These are phyloP conservation scores for Naganishia vishniacii DNA, from an alignment of 768 basidiomycete genomes.

Conservation along the genomic window DNA sequence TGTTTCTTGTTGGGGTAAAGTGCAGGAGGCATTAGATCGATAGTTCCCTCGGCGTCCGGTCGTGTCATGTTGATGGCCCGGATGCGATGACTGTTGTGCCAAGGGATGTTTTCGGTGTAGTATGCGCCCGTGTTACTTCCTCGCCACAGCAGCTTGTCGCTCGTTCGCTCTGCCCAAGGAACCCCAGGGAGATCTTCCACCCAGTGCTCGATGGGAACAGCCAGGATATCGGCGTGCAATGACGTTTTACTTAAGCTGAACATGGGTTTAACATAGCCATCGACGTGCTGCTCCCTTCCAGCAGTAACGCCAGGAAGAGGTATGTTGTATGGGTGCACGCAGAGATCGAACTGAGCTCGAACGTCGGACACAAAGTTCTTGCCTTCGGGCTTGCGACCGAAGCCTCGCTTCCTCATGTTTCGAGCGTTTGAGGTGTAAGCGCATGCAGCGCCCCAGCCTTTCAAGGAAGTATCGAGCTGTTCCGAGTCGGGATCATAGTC, in stretches of 20 bases:
- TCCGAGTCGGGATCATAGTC: slow-evolving; percentile 30
- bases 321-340: slow-evolving; percentile 47
- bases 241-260: slow-evolving; percentile 41
- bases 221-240: slow-evolving; percentile 42
- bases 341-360: slow-evolving; percentile 45
- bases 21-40: slow-evolving; percentile 24
- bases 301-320: slow-evolving; percentile 48
- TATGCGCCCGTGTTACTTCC: slow-evolving; percentile 43
- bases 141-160: slow-evolving; percentile 40
- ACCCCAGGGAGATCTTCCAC: slow-evolving; percentile 30
- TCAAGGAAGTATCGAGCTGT: slow-evolving; percentile 31
- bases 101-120: slow-evolving; percentile 31
- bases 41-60: slow-evolving; percentile 8
- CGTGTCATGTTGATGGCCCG: slow-evolving; percentile 31
- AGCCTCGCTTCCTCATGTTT: not conserved
- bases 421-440: slow-evolving; percentile 25
- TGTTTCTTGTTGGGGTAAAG: slow-evolving; percentile 18
- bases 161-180: slow-evolving; percentile 38
- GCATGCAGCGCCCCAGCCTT: slow-evolving; percentile 34
- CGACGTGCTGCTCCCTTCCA: slow-evolving; percentile 31
- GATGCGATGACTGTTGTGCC: slow-evolving; percentile 42
- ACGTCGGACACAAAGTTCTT: slow-evolving; percentile 48
- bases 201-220: slow-evolving; percentile 44
- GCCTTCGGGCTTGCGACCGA: slow-evolving; percentile 10
- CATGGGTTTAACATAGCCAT: slow-evolving; percentile 34